Evolutionary conservation across 371 early-diverging fungal species (phyloP), one percentile per base, ranked within the genome.

Genomic region (Nematocida minor): DNA sequence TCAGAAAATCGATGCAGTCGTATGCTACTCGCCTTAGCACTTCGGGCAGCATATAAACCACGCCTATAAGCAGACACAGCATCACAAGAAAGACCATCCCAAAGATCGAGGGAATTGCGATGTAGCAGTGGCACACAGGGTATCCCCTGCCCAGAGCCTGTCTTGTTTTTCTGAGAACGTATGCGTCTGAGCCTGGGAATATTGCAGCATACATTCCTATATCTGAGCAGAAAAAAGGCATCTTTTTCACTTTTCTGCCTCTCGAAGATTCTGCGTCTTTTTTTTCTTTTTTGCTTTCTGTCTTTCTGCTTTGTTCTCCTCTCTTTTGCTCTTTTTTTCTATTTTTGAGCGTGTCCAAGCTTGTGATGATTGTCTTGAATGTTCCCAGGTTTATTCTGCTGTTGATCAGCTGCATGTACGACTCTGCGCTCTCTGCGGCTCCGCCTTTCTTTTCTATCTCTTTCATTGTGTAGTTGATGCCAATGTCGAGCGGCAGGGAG

Each of bases 401-500:
- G 38, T 64, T 64, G n/a, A 31, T 40, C 48, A 74, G 38, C 6
- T 63, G 41, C 49, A 74, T 46, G 31, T 74, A 74, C 14, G 77
- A 74, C 51, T 74, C 77, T 22, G 63, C 60, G 4, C n/a, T 6
- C n/a, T 41, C 25, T 31, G 34, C 55, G 6, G 7, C 7, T 9
- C 42, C 49, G 1, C 53, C 77, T 57, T 63, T 55, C 31, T 55
- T 25, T 4, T 68, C 22, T 38, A 47, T 25, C 25, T 53, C 44
- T 38, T 74, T 22, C 63, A 74, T 64, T 9, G 77, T 62, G 34
- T 74, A 53, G 14, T 64, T 38, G 18, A 74, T 48, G 20, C 77
- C 77, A 40, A 92, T 80, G 69, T 92, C 92, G 18, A 89, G 87
- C 0, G 91, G 91, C 9, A 94, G 86, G 27, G 91, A 91, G 83